Base-by-base conservation (phyloP, 257 asterid genomes). In the Ilex asprella region DNA sequence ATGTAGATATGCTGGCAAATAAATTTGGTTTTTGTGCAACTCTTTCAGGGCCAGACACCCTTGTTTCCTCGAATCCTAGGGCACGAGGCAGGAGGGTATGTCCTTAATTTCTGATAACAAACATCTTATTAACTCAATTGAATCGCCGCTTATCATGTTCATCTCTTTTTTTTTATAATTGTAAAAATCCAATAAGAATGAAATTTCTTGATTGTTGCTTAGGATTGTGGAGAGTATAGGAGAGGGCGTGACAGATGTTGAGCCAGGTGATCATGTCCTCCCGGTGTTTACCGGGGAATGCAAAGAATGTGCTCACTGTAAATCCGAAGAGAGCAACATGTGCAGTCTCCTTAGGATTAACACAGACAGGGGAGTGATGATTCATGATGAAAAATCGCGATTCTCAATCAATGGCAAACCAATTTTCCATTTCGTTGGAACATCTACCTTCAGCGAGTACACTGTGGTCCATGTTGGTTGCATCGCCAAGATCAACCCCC, bases 81-180 rank as follows among this genome's bases (percentile, higher is more conserved):
- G 35, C 98, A 91, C 29, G 98, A 91, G 81, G 98, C 98, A 7
- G 96, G 89, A 77, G 98, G 96, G 97, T 87, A 87, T 39, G 78
- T 35, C 8, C 7, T 35, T 35, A 35, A 4, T 35, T 35, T 35
- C 7, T 3, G 41, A 3, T 35, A 35, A 35, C 2, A 35, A 21
- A 21, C 27, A 21, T 21, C 27, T 21, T 21, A 21, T 21, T 21
- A 21, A 35, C 8, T 35, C 8, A 8, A 35, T 35, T 3, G 5
- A 35, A 35, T 35, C 41, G 8, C 41, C 1, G 27, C 27, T 35
- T 3, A 1, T 3, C 41, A 35, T 35, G 41, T 35, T 35, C 41
- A 7, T 35, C 5, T 35, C 8, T 5, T 3, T 35, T 35, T 35
- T 35, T 21, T 1, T 21, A 21, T 21, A 21, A 21, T 21, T 21